A percentile compares a stretch with the other conserved stretches of the same genome.
phyloP scores from a whole-genome alignment of 2,329 filamentous ascomycete species.

The Lachnum nothofagi region DNA sequence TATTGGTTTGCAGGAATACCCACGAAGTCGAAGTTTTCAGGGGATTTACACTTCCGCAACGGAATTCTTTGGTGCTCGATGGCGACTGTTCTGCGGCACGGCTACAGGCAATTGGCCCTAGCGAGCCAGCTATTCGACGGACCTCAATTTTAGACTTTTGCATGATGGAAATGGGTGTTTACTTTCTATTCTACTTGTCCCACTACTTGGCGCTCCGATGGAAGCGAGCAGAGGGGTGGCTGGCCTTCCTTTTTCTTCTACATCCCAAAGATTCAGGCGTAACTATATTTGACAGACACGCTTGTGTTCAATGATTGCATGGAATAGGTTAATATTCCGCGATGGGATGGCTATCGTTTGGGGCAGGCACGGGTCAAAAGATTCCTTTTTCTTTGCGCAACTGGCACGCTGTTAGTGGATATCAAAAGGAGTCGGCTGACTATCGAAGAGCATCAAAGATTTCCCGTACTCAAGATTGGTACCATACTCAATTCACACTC shows the following conservation, averaged over 20 bases:
- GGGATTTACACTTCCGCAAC: constrained; percentile 24
- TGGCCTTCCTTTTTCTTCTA: constrained; percentile 31
- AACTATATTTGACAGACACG: constrained; percentile 30
- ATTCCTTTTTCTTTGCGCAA: constrained; percentile 30
- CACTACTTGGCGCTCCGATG: constrained; percentile 28
- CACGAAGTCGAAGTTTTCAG: constrained; percentile 27
- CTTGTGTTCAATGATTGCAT: constrained; percentile 33
- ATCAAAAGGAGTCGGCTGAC: constrained; percentile 31
- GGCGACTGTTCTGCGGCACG: constrained; percentile 18
- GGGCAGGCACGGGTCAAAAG: constrained; percentile 32
- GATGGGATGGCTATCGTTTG: constrained; percentile 27
- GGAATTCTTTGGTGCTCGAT: constrained; percentile 22
- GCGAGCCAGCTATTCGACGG: constrained; percentile 24
- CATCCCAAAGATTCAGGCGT: constrained; percentile 33
- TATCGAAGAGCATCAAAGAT: constrained; percentile 32
- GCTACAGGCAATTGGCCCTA: constrained; percentile 23
- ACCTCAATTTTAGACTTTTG: constrained; percentile 32
- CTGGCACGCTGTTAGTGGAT: constrained; percentile 27
- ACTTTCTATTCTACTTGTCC: constrained; percentile 33
- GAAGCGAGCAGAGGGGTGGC: constrained; percentile 30
- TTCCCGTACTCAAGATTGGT: constrained; percentile 28
- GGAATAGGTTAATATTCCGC: constrained; percentile 32
- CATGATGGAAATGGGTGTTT: constrained; percentile 30
- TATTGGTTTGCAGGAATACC: constrained; percentile 33
- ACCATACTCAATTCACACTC: constrained; percentile 22